Conservation (phyloP, 495 filamentous ascomycete genomes). For the Stereocaulon alpinum region DNA sequence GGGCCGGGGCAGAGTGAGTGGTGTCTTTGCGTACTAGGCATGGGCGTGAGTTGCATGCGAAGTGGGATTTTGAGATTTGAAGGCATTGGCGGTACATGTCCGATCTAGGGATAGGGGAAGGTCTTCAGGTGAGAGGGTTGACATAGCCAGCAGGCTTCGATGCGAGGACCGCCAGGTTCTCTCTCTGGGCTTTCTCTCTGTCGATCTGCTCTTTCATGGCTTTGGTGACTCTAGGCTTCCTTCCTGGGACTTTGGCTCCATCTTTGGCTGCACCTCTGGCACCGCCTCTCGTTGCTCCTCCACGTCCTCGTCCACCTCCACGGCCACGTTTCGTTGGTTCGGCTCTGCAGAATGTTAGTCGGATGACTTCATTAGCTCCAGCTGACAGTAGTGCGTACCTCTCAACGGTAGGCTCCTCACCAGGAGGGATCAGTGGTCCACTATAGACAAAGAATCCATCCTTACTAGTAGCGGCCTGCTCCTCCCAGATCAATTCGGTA, state of each 20-base stretch:
- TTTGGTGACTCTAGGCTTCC: conserved; percentile 76
- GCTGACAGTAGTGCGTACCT: conserved; percentile 37
- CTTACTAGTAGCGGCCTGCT: conserved; percentile 83
- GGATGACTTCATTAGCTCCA: not conserved
- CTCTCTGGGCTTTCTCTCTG: conserved; percentile 60
- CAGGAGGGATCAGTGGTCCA: conserved; percentile 74
- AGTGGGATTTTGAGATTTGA: not conserved
- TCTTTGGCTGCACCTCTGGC: conserved; percentile 28
- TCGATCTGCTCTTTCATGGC: conserved; percentile 46
- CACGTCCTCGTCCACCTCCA: conserved; percentile 45
- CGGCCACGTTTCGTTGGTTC: conserved; percentile 63
- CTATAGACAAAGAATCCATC: conserved; percentile 89
- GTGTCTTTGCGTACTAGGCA: not conserved
- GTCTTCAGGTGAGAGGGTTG: not conserved
- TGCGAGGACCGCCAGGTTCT: conserved; percentile 33
- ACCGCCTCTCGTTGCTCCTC: conserved; percentile 27
- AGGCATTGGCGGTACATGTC: not conserved
- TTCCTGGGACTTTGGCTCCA: conserved; percentile 30
- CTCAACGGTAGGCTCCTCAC: conserved; percentile 77
- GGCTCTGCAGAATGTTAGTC: conserved; percentile 7
- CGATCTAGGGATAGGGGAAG: not conserved
- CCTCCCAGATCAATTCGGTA: conserved; percentile 90
- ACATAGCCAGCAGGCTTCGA: conserved; percentile 22
- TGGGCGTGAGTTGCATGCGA: not conserved
- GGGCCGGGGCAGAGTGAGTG: not conserved